Evolutionary conservation across 1,139 yeast genomes (phyloP), one percentile per base, ranked within the genome.

Genomic region (Hemisphaericaspora xylofermentans): DNA sequence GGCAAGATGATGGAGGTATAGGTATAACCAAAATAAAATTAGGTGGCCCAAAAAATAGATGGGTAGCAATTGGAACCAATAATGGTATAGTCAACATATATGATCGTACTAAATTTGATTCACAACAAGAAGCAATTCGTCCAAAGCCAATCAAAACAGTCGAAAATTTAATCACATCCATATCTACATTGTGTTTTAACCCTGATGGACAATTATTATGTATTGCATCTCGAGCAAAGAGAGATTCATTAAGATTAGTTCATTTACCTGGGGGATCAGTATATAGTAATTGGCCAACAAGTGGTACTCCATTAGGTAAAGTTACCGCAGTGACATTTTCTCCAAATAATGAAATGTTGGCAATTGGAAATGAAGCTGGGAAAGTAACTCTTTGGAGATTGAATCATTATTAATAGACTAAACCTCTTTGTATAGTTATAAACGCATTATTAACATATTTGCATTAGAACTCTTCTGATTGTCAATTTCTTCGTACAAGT

Each of bases 251-350:
- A 48, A 78, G 91, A 55, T 62, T 94, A 50, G 93, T 89, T 12
- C 98, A 94, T 57, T 65, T 93, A 45, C 96, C 98, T 10, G 76
- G 89, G 9, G 89, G 93, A 46, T 78, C 88, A 10, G 96, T 88
- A 3, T 94, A 82, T 63, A 75, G 82, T 42, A 94, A 94, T 69
- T 94, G 98, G 98, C 99, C 99, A 16, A 93, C 98, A 2, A 82
- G 93, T 43, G 93, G 89, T 7, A 91, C 99, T 0, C 98, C 98
- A 3, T 75, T 94, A 50, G 99, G 98, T 19, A 82, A 84, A 51
- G 96, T 94, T 33, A 88, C 97, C 1, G 67, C 84, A n/a, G 84
- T 81, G 3, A 77, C 81, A 9, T 91, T 91, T 61, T 82, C 95
- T 21, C 91, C 95, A 21, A 81, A 81, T 48, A 80, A 83, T 43